Conservation (phyloP, 805 yeast species). For the Jamesozyma rosinii region DNA sequence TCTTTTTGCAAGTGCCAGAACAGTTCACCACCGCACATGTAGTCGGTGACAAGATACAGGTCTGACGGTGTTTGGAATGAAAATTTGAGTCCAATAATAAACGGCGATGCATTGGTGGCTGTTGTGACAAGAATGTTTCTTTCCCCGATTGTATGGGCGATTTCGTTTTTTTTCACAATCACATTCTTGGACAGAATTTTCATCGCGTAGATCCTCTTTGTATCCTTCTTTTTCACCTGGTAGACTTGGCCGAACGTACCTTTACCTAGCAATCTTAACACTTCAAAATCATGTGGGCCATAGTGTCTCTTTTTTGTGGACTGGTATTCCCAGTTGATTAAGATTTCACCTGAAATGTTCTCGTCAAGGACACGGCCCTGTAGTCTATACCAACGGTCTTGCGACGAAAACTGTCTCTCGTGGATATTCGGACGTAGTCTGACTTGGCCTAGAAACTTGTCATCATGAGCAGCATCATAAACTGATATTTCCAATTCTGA, state of each 20-base stretch:
- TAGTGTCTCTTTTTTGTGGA: constrained; percentile 63
- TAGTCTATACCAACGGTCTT: constrained; percentile 66
- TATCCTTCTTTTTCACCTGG: constrained; percentile 88
- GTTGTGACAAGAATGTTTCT: constrained; percentile 90
- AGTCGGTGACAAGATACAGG: constrained; percentile 87
- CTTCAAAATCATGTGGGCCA: constrained; percentile 93
- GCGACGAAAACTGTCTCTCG: constrained; percentile 28
- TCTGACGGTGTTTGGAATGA: constrained; percentile 94
- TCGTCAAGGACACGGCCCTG: constrained; percentile 70
- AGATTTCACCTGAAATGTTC: constrained; percentile 66
- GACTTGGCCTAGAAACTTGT: constrained; percentile 79
- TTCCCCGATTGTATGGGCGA: constrained; percentile 97
- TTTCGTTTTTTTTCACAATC: constrained; percentile 92
- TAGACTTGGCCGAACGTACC: constrained; percentile 98
- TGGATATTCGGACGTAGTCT: constrained; percentile 54
- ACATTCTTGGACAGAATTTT: constrained; percentile 90
- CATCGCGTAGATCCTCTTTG: constrained; percentile 91
- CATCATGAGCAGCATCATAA: constrained; percentile 76
- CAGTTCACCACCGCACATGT: constrained; percentile 96
- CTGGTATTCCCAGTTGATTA: constrained; percentile 65
- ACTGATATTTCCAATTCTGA: constrained; percentile 85
- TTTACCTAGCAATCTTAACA: constrained; percentile 80
- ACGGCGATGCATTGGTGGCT: constrained; percentile 79
- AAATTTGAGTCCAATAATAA: constrained; percentile 90
- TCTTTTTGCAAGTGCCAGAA: constrained; percentile 96